These are phyloP conservation scores for Irpex lacteus DNA, from an alignment of 1,284 basidiomycete genomes.

Conservation along the genomic window DNA sequence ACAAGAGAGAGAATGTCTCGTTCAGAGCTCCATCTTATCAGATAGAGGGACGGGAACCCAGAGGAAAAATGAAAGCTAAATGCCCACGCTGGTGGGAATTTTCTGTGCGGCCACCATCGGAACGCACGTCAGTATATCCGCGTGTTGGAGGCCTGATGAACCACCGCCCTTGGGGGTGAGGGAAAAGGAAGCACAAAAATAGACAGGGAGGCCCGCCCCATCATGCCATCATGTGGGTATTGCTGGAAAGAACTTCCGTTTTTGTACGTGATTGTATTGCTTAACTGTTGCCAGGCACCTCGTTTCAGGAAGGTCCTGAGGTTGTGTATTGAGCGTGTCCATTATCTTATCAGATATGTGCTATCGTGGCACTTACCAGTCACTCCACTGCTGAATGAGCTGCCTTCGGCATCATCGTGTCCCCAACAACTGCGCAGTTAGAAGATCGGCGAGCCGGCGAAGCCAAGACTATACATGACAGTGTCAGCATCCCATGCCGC, in stretches of 20 bases:
- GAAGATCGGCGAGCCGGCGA: background rate
- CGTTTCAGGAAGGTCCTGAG: background rate
- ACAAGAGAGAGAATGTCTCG: background rate
- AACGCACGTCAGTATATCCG: background rate
- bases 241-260: background rate
- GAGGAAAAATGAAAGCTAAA: background rate
- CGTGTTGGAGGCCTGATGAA: background rate
- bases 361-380: background rate
- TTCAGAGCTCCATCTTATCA: conserved; percentile 29
- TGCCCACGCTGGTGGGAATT: conserved; percentile 14
- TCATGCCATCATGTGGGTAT: background rate
- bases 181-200: background rate
- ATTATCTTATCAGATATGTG: conserved; percentile 1
- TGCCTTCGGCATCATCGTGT: background rate
- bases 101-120: background rate
- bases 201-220: background rate
- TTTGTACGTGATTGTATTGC: background rate
- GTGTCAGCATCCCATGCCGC: too few relatives aligned
- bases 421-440: background rate
- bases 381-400: background rate
- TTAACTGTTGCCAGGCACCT: background rate
- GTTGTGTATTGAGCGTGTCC: background rate
- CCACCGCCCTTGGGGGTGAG: background rate
- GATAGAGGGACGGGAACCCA: conserved; percentile 17
- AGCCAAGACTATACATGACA: too few relatives aligned